Evolutionary conservation across 1,139 yeast species (phyloP).

Genomic region (Lodderomyces metapsilosis): DNA sequence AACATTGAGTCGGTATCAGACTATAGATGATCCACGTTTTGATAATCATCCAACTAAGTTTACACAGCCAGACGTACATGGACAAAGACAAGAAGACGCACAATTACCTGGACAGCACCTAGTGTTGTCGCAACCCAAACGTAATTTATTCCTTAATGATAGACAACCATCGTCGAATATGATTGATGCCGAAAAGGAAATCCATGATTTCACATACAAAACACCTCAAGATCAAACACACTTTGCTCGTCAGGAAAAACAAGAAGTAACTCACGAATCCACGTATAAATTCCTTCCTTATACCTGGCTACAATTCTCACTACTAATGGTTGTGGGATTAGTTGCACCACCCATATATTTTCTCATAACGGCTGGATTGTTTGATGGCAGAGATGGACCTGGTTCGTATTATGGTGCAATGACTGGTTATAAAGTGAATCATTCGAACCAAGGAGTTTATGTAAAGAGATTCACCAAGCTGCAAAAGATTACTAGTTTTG

Average conservation of each 20-base stretch:
- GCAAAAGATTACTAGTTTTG: slow-evolving; percentile 34
- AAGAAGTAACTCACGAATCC: slow-evolving; percentile 6
- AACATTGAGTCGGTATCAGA: not conserved
- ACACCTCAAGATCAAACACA: slow-evolving; percentile 1
- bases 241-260: slow-evolving; percentile 4
- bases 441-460: slow-evolving; percentile 4
- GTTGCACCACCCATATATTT: slow-evolving; percentile 37
- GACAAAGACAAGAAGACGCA: not conserved
- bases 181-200: slow-evolving; percentile 9
- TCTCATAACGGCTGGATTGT: slow-evolving; percentile 30
- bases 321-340: slow-evolving; percentile 30
- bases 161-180: slow-evolving; percentile 5
- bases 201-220: not conserved
- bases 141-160: slow-evolving; percentile 5
- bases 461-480: slow-evolving; percentile 22
- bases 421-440: slow-evolving; percentile 15
- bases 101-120: not conserved
- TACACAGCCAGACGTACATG: not conserved
- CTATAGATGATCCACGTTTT: not conserved
- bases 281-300: slow-evolving; percentile 8
- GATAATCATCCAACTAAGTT: not conserved
- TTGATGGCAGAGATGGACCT: slow-evolving; percentile 24
- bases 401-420: slow-evolving; percentile 23
- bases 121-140: slow-evolving; percentile 12
- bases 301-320: slow-evolving; percentile 19